phyloP scores from a whole-genome alignment of 495 filamentous ascomycete genomes.

The Xylaria castorea region DNA sequence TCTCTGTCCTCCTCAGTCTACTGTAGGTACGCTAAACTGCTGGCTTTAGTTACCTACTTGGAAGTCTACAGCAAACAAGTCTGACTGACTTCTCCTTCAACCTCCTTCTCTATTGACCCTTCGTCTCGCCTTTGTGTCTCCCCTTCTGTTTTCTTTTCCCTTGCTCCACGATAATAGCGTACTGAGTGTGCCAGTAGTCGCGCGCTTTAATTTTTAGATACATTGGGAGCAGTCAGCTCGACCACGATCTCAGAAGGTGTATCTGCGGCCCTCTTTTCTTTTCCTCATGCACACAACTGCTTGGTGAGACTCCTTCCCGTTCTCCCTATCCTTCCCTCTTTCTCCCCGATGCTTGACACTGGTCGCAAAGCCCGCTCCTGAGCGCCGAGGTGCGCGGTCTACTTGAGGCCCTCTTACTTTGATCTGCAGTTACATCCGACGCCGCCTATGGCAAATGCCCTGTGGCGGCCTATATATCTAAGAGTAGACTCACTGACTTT shows the following conservation, averaged over 20 bases:
- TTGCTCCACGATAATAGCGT: neutral
- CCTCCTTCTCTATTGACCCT: neutral
- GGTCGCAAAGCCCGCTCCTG: constrained; percentile 3
- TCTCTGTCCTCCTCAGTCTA: neutral
- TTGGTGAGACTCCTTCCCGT: constrained; percentile 17
- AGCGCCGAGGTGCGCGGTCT: neutral
- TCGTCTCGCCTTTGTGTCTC: neutral
- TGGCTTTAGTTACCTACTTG: neutral
- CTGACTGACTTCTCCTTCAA: constrained; percentile 1
- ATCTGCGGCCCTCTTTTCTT: constrained; percentile 18
- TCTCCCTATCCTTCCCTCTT: neutral
- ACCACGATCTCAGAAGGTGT: neutral
- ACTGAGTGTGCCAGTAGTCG: neutral
- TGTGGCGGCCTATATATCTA: neutral
- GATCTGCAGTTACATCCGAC: constrained; percentile 12
- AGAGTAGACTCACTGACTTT: constrained; percentile 9
- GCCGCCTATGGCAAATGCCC: neutral
- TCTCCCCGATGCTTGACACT: neutral
- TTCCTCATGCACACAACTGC: constrained; percentile 18
- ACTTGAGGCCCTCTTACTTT: neutral
- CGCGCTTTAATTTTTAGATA: neutral
- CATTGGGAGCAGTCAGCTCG: neutral
- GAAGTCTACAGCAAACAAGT: constrained; percentile 1
- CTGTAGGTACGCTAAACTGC: neutral
- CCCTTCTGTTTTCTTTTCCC: neutral